phyloP scores from a whole-genome alignment of 768 basidiomycete genomes.

The Podaxis mareebaensis region DNA sequence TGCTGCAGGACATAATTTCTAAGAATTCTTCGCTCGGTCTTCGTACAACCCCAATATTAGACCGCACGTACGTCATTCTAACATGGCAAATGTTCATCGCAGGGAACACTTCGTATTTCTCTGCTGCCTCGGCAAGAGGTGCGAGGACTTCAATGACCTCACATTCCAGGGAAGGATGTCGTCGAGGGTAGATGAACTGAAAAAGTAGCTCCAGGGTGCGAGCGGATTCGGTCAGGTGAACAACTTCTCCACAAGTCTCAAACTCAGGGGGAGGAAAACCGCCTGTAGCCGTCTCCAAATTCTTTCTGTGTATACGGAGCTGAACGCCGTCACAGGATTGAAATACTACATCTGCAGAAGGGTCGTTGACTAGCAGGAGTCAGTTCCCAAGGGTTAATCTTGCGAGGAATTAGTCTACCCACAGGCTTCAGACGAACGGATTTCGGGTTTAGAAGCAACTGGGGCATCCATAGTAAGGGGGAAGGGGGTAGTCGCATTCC shows the following conservation, averaged over 20 bases:
- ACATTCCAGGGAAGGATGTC: slow-evolving; percentile 23
- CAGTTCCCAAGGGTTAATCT: neutral
- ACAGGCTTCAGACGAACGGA: neutral
- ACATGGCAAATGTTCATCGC: slow-evolving; percentile 26
- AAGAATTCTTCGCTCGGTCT: neutral
- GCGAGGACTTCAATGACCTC: slow-evolving; percentile 21
- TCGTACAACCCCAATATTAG: neutral
- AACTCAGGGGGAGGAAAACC: slow-evolving; percentile 29
- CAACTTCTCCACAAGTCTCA: slow-evolving; percentile 24
- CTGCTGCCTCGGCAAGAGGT: slow-evolving; percentile 27
- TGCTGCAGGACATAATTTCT: slow-evolving; percentile 21
- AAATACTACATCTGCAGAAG: slow-evolving; percentile 31
- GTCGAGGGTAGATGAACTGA: slow-evolving; percentile 27
- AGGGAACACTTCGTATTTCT: slow-evolving; percentile 29
- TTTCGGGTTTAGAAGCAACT: neutral
- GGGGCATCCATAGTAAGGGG: neutral
- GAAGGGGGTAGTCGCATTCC: neutral
- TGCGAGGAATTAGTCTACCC: neutral
- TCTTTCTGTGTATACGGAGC: slow-evolving; percentile 28
- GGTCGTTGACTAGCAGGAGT: slow-evolving; percentile 23
- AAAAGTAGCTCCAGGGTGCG: slow-evolving; percentile 27
- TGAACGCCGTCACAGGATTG: slow-evolving; percentile 27
- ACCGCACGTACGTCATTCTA: slow-evolving; percentile 24
- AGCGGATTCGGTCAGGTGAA: slow-evolving; percentile 25
- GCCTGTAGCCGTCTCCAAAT: slow-evolving; percentile 27